Conservation (phyloP, 306 rosid species). For the Citrullus mucosospermus region DNA sequence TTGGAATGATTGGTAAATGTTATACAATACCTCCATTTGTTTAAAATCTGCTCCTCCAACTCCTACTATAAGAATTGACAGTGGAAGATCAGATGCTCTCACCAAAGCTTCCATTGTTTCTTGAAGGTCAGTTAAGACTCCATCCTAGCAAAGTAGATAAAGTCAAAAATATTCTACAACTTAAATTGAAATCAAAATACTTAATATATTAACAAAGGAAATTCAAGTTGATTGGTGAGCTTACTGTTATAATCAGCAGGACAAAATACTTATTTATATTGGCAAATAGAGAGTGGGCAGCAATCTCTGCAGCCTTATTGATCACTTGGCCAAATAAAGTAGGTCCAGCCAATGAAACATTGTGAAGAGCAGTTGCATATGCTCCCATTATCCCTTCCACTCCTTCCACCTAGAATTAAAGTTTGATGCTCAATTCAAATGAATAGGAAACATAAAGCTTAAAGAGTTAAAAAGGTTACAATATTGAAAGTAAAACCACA, state of each 20-base stretch:
- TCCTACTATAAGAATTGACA: slow-evolving; percentile 78
- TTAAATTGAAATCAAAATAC: neutral
- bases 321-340: slow-evolving; percentile 78
- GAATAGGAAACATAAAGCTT: neutral
- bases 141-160: slow-evolving; percentile 43
- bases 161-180: neutral
- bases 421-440: neutral
- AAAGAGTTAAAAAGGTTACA: too few species aligned
- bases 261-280: slow-evolving; percentile 38
- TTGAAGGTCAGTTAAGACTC: slow-evolving; percentile 77
- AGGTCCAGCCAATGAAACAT: slow-evolving; percentile 57
- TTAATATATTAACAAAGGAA: neutral
- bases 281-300: slow-evolving; percentile 35
- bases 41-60: slow-evolving; percentile 71
- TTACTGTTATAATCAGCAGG: slow-evolving; percentile 74
- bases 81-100: slow-evolving; percentile 75
- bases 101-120: slow-evolving; percentile 72
- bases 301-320: slow-evolving; percentile 57
- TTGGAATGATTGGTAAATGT: neutral
- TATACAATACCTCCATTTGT: slow-evolving; percentile 58
- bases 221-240: neutral
- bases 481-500: too few species aligned
- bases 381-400: slow-evolving; percentile 79
- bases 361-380: slow-evolving; percentile 43
- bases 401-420: slow-evolving; percentile 47